These are phyloP conservation scores for Oidiodendron maius DNA, from an alignment of 495 filamentous ascomycete genomes.

Conservation along the genomic window DNA sequence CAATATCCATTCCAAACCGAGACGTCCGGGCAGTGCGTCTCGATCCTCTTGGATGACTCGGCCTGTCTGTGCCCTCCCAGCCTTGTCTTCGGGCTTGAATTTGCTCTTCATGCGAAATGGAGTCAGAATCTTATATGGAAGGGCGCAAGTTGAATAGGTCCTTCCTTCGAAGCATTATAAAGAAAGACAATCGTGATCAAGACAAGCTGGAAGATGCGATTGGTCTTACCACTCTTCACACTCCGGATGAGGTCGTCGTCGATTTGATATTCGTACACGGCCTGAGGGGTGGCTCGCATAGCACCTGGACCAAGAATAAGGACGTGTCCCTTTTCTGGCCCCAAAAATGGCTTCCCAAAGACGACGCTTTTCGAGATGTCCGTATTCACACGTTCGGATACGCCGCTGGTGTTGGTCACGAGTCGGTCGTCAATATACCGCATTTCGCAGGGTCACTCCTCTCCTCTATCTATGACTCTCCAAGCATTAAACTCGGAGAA, in stretches of 20 bases:
- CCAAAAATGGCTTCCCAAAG: constrained; percentile 12
- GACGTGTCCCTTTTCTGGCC: constrained; percentile 15
- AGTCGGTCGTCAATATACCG: not conserved
- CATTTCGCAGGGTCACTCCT: constrained; percentile 25
- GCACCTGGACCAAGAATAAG: constrained; percentile 14
- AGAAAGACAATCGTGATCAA: no score
- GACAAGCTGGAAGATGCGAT: no score
- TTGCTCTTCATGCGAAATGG: no score
- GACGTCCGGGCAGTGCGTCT: no score
- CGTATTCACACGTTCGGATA: constrained; percentile 15
- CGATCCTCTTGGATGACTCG: no score
- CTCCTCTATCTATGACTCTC: constrained; percentile 7
- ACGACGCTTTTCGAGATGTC: constrained; percentile 3
- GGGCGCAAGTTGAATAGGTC: no score
- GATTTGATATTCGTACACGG: constrained; percentile 28
- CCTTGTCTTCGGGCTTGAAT: no score
- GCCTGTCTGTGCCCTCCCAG: no score
- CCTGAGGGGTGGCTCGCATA: constrained; percentile 11
- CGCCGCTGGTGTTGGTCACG: constrained; percentile 2
- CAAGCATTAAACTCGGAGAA: no score
- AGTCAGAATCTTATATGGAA: no score
- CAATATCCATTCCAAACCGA: no score
- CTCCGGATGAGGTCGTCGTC: constrained; percentile 12
- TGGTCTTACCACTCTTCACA: not conserved
- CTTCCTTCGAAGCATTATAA: no score